phyloP scores from a whole-genome alignment of 352 stramenopile species.

The Phytopythium delawarense region DNA sequence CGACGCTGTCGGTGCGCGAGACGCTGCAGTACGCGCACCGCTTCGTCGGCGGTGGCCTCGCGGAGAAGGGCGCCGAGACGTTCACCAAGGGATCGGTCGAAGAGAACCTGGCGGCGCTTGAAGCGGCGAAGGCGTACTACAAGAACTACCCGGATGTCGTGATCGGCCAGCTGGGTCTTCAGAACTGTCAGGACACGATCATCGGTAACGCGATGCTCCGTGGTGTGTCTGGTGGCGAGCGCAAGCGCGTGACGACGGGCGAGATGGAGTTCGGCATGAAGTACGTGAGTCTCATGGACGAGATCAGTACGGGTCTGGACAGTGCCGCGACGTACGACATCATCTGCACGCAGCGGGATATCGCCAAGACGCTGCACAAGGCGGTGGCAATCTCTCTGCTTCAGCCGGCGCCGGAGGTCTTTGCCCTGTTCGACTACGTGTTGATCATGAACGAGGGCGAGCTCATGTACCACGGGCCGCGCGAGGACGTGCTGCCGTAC shows the following conservation, averaged over 20 bases:
- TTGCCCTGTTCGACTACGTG: slow-evolving; percentile 48
- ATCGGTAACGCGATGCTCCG: slow-evolving; percentile 51
- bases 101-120: slow-evolving; percentile 24
- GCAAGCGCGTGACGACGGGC: slow-evolving; percentile 87
- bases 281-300: slow-evolving; percentile 73
- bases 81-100: slow-evolving; percentile 19
- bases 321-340: slow-evolving; percentile 56
- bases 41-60: slow-evolving; percentile 29
- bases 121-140: slow-evolving; percentile 19
- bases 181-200: slow-evolving; percentile 47
- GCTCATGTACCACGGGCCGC: slow-evolving; percentile 41
- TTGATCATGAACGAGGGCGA: slow-evolving; percentile 42
- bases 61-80: slow-evolving; percentile 15
- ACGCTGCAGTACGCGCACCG: slow-evolving; percentile 55
- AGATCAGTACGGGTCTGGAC: slow-evolving; percentile 59
- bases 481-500: slow-evolving; percentile 27
- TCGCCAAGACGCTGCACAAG: slow-evolving; percentile 42
- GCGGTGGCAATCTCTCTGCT: slow-evolving; percentile 74
- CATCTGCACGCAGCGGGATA: slow-evolving; percentile 37
- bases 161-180: slow-evolving; percentile 37
- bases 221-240: slow-evolving; percentile 81
- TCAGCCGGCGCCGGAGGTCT: slow-evolving; percentile 59
- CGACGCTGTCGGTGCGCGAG: slow-evolving; percentile 18
- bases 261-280: slow-evolving; percentile 89
- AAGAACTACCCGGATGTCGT: slow-evolving; percentile 43